Conservation (phyloP, 305 asterid species). For the Solanum hybrid region DNA sequence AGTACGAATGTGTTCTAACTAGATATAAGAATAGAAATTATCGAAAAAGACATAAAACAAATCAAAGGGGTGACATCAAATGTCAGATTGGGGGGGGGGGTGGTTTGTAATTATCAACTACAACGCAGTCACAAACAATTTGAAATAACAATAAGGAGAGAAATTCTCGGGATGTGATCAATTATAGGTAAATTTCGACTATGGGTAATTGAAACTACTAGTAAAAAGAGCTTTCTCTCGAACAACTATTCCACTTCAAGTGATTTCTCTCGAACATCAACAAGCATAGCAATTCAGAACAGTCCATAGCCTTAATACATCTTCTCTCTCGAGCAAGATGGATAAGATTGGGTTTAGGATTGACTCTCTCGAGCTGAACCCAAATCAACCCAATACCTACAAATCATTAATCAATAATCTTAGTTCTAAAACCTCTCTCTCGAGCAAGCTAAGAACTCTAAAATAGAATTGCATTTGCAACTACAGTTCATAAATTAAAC, state of each 20-base stretch:
- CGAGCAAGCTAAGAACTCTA: background rate
- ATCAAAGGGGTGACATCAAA: background rate
- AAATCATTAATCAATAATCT: background rate
- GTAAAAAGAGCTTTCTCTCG: background rate
- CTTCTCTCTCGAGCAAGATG: background rate
- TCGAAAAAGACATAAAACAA: too few species aligned
- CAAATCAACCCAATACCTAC: background rate
- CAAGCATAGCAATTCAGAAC: too few species aligned
- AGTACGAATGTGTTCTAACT: too few species aligned
- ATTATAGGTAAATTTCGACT: background rate
- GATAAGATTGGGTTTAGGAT: background rate
- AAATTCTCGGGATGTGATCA: background rate
- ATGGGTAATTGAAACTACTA: too few species aligned
- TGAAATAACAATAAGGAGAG: too few species aligned
- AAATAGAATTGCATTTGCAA: background rate
- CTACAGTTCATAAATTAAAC: background rate
- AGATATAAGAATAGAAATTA: too few species aligned
- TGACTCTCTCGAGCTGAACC: background rate
- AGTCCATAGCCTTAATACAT: background rate
- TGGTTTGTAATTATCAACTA: background rate
- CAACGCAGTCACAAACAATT: background rate
- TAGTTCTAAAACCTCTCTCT: background rate
- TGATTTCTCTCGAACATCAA: background rate
- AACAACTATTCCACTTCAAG: background rate
- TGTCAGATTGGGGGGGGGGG: background rate